phyloP scores from a whole-genome alignment of 345 rosid species.

The Camelina laxa region DNA sequence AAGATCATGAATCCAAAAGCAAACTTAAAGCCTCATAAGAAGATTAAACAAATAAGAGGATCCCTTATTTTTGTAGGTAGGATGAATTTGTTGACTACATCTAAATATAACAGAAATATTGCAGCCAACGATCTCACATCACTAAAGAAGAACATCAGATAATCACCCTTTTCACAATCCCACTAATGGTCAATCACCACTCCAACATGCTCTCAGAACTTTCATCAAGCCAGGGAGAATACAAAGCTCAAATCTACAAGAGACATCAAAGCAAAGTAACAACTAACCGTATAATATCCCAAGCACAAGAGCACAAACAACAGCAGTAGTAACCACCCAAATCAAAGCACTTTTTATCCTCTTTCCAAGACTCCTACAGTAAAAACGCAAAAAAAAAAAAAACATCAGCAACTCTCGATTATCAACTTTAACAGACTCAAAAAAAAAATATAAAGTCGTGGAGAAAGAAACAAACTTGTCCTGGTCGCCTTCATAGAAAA shows the following conservation, averaged over 20 bases:
- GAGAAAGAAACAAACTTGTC: slow-evolving; percentile 70
- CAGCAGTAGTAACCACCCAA: slow-evolving; percentile 83
- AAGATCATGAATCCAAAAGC: neutral
- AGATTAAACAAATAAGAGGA: too few relatives aligned
- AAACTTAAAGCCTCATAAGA: neutral
- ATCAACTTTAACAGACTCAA: neutral
- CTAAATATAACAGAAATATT: too few relatives aligned
- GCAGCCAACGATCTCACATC: neutral
- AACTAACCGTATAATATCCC: slow-evolving; percentile 93
- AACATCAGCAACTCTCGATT: slow-evolving; percentile 5
- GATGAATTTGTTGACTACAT: too few relatives aligned
- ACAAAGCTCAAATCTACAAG: neutral
- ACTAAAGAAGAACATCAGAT: slow-evolving; percentile 8
- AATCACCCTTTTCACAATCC: neutral
- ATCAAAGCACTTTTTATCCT: slow-evolving; percentile 79
- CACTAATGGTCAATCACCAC: slow-evolving; percentile 18
- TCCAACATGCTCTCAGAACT: slow-evolving; percentile 5
- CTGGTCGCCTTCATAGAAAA: slow-evolving; percentile 98
- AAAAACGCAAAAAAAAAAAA: slow-evolving; percentile 7
- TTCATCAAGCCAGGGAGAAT: slow-evolving; percentile 3
- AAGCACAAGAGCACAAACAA: slow-evolving; percentile 81
- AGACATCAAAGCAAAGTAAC: neutral
- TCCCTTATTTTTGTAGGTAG: too few relatives aligned
- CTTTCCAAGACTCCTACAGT: slow-evolving; percentile 75
- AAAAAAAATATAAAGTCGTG: slow-evolving; percentile 26